Percentiles rank a stretch among this genome's conserved stretches.
Conservation (phyloP, 139 green algal genomes). For the Zygnema cylindricum region DNA sequence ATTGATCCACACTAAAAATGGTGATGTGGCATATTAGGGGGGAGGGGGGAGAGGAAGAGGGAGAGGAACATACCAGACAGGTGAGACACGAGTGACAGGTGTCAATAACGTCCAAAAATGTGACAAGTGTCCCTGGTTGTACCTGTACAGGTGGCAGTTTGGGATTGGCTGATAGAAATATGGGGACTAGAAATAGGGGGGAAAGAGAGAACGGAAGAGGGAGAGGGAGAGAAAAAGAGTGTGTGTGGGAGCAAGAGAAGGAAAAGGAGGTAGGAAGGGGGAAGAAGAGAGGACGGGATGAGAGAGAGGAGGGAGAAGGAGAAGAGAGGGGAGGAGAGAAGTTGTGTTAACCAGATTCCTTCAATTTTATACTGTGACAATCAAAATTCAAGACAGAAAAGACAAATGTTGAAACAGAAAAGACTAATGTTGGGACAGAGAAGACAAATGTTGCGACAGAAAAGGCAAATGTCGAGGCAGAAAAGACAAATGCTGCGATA, state of each 20-base stretch:
- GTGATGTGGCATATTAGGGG: too few relatives aligned
- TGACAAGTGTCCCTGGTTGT: neutral
- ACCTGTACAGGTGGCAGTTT: neutral
- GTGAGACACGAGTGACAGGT: constrained; percentile 5
- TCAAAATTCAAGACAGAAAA: too few relatives aligned
- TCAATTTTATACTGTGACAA: too few relatives aligned
- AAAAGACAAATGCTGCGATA: too few relatives aligned
- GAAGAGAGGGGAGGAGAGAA: constrained; percentile 17
- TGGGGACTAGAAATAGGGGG: neutral
- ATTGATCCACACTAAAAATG: too few relatives aligned
- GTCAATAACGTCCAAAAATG: neutral
- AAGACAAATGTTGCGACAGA: too few relatives aligned
- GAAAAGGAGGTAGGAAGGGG: neutral
- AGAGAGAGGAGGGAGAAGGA: neutral
- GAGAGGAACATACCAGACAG: neutral
- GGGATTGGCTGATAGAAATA: neutral
- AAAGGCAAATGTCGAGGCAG: too few relatives aligned
- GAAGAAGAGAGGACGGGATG: neutral
- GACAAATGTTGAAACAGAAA: too few relatives aligned
- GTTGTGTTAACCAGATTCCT: too few relatives aligned
- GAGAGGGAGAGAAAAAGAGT: constrained; percentile 10
- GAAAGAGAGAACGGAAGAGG: neutral
- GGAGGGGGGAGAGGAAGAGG: neutral
- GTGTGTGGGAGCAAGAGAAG: neutral
- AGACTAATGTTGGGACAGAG: too few relatives aligned